Evolutionary conservation across 2,329 filamentous ascomycete species (phyloP).

Genomic region (Microsporum canis): DNA sequence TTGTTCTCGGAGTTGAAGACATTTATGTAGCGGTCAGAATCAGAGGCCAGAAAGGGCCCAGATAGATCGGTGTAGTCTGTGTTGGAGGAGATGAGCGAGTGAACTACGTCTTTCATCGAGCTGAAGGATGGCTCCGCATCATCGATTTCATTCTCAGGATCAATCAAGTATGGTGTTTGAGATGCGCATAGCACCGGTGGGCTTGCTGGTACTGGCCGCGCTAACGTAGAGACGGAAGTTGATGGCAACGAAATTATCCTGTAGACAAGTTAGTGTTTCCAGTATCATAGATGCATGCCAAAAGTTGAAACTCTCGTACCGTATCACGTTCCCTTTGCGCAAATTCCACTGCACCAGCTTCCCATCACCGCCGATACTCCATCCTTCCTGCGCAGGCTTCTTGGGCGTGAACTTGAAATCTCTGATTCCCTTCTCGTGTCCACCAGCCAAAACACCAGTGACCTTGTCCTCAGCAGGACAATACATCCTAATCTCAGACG

Average conservation of each 20-base stretch:
- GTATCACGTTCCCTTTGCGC: constrained; percentile 31
- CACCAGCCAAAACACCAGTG: constrained; percentile 35
- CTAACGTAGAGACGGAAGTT: constrained; percentile 31
- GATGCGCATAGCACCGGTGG: constrained; percentile 41
- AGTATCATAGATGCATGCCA: background rate
- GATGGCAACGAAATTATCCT: constrained; percentile 37
- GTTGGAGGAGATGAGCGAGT: constrained; percentile 35
- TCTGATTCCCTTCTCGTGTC: constrained; percentile 38
- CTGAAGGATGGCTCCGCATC: constrained; percentile 34
- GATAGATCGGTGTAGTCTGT: constrained; percentile 21
- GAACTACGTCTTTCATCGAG: constrained; percentile 40
- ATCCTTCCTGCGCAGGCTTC: constrained; percentile 33
- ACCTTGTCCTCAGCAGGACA: constrained; percentile 39
- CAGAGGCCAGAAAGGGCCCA: constrained; percentile 38
- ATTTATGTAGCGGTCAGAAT: constrained; percentile 41
- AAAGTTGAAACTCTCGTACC: constrained; percentile 24
- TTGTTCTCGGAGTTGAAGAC: constrained; percentile 36
- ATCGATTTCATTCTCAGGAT: constrained; percentile 28
- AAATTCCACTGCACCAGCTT: constrained; percentile 45
- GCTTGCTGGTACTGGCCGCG: constrained; percentile 31
- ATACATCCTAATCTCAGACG: constrained; percentile 40
- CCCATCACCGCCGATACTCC: constrained; percentile 44
- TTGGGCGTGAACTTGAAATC: constrained; percentile 41
- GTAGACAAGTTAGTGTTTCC: constrained; percentile 7
- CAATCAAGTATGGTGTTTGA: constrained; percentile 38